Base-by-base conservation (phyloP, 140 eudicot genomes). In the Senecio squalidus region DNA sequence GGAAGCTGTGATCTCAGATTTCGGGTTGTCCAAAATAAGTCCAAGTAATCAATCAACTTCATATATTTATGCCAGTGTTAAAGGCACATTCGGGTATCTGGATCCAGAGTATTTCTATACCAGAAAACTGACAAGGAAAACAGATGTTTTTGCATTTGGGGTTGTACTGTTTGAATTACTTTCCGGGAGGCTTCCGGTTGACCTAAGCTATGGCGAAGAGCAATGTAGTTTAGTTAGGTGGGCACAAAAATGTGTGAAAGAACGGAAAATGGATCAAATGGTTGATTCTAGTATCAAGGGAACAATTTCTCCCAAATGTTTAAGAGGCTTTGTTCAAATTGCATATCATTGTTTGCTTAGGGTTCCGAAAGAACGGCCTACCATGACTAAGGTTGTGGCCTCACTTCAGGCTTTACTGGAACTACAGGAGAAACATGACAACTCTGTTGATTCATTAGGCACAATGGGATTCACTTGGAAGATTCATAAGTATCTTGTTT, bases 1-100 rank as follows among this genome's bases (percentile, higher is more conserved):
- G 66, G 58, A 1, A 3, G 66, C 73, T 43, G 56, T 27, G 73
- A 56, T 67, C 30, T 67, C 73, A 22, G 73, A 67, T 33, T 67
- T 62, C 21, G 58, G 68, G 45, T 47, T 62, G 47, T 62, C 68
- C 21, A 62, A 47, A 48, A 8, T 31, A 13, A 47, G 58, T 33
- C 48, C 33, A 21, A 21, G 33, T 24, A 15, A 38, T 29, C 51
- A 33, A 23, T 9, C 60, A 50, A 11, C 8, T 4, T 49, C 49
- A 5, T 18, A 49, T 50, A 20, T 33, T 23, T 25, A 23, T 64
- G 69, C 33, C 0, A 64, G 60, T 49, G 60, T 64, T 10, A 48
- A 49, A 34, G 60, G 69, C 51, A 64, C 69, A 3, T 63, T 63
- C 4, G 69, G 69, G 50, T 64, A 63, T 33, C 13, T 64, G 6